Percentiles rank a stretch among this genome's conserved stretches.
Evolutionary conservation across 192 early-diverging fungal genomes (phyloP).

Genomic region (Jimgerdemannia flammicorona): DNA sequence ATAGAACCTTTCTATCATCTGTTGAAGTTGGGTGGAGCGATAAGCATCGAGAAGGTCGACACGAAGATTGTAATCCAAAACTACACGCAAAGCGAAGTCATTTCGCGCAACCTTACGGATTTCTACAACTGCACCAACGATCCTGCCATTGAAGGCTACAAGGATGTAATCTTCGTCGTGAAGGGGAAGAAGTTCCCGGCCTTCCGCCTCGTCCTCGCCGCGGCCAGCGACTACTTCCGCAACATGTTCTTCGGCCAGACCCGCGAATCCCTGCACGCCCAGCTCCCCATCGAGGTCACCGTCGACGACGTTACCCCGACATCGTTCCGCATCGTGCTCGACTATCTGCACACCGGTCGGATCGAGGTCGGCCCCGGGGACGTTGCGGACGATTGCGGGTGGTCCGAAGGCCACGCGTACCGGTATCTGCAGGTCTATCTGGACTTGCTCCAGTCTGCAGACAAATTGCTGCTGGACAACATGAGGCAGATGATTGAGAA

Average conservation of each 20-base stretch:
- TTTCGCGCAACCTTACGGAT: too few relatives aligned
- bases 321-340: not conserved
- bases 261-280: not conserved
- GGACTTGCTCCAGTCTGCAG: not conserved
- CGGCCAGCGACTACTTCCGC: not conserved
- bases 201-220: not conserved
- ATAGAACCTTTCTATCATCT: not conserved
- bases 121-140: not conserved
- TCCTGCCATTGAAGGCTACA: not conserved
- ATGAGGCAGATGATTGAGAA: not conserved
- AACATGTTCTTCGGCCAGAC: not conserved
- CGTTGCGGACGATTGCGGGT: too few relatives aligned
- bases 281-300: not conserved
- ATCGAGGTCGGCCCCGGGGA: not conserved
- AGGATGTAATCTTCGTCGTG: not conserved
- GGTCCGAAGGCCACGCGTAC: not conserved
- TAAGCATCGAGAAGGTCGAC: not conserved
- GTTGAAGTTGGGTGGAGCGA: not conserved
- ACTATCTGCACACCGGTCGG: not conserved
- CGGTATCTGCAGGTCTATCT: not conserved
- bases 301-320: not conserved
- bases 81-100: too few relatives aligned
- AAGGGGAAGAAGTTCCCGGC: not conserved
- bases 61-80: not conserved
- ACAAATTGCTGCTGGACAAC: not conserved